Conservation (phyloP, 352 stramenopile genomes). For the Globisporangium viniferum region DNA sequence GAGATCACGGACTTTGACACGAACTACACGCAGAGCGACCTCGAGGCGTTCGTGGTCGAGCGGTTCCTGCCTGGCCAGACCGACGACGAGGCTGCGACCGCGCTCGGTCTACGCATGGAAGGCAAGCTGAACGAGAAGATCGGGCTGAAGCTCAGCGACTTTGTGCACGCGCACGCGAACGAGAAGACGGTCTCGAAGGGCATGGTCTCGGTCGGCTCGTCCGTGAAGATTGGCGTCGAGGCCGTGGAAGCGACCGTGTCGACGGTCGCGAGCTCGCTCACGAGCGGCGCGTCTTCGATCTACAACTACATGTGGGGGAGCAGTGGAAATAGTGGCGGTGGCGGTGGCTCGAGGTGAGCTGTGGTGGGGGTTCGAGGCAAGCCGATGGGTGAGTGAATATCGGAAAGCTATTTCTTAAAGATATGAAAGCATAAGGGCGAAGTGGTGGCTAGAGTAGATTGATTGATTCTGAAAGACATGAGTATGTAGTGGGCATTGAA, state of each 20-base stretch:
- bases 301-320: constrained; percentile 84
- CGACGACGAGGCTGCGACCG: constrained; percentile 77
- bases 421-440: too few relatives aligned
- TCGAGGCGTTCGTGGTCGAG: constrained; percentile 83
- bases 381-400: not conserved
- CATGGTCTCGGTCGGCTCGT: constrained; percentile 75
- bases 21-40: constrained; percentile 83
- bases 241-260: constrained; percentile 69
- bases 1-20: constrained; percentile 85
- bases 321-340: not conserved
- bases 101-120: constrained; percentile 82
- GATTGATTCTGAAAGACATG: too few relatives aligned
- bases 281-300: constrained; percentile 71
- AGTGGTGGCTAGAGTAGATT: too few relatives aligned
- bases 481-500: too few relatives aligned
- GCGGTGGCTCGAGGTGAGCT: not conserved
- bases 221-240: constrained; percentile 79
- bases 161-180: constrained; percentile 82
- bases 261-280: constrained; percentile 74
- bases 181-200: constrained; percentile 84
- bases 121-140: constrained; percentile 87
- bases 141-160: constrained; percentile 80
- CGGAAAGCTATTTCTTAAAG: too few relatives aligned
- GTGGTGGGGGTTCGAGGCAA: not conserved
- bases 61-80: constrained; percentile 78